Conservation (phyloP, 2,329 filamentous ascomycete genomes). For the Stromatinia cepivora region DNA sequence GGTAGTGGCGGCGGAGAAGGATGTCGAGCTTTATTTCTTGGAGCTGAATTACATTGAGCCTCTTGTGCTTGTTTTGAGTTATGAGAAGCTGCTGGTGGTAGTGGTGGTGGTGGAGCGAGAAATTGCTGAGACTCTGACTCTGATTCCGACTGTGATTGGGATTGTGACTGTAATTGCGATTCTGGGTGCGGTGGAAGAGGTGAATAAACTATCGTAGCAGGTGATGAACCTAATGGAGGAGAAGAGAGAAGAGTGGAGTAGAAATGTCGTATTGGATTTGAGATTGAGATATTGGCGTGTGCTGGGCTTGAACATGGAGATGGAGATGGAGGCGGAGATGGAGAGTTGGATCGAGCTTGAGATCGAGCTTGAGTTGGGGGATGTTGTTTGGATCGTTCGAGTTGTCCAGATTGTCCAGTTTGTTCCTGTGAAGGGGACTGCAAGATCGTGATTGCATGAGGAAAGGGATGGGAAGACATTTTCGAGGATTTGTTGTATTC, state of each 20-base stretch:
- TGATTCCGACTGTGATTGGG: not conserved
- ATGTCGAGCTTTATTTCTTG: not conserved
- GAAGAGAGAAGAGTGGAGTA: not conserved
- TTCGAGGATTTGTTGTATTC: not conserved
- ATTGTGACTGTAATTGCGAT: not conserved
- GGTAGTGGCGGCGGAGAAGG: no score
- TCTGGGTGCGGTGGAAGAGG: not conserved
- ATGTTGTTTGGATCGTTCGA: not conserved
- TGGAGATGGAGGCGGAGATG: not conserved
- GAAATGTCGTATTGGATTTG: not conserved
- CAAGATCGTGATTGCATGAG: not conserved
- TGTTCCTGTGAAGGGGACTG: not conserved
- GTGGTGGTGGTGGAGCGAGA: not conserved
- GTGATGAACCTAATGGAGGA: not conserved
- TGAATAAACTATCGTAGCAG: slow-evolving; percentile 7
- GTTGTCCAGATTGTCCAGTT: not conserved
- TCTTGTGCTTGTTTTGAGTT: not conserved
- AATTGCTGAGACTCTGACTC: not conserved
- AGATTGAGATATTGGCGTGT: not conserved
- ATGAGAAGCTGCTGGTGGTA: not conserved
- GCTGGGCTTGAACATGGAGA: not conserved
- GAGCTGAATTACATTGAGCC: not conserved
- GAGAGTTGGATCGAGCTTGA: not conserved
- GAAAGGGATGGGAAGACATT: not conserved
- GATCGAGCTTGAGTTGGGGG: not conserved